Evolutionary conservation across 768 basidiomycete genomes (phyloP), one percentile per base, ranked within the genome.

Genomic region (Russula virescens): DNA sequence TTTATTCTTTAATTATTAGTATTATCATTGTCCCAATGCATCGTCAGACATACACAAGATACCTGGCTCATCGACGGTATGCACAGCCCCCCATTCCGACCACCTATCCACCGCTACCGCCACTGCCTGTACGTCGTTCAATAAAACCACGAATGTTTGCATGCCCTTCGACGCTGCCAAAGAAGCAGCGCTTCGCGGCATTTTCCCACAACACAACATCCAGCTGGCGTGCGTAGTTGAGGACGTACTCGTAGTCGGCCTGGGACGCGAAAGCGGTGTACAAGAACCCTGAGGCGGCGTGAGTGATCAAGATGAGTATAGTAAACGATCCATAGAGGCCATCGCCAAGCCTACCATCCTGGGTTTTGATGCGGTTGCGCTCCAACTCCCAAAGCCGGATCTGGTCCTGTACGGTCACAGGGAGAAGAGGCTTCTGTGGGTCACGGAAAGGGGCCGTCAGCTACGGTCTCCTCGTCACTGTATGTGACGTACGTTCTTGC

Each of bases 341-440:
- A 56, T 8, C 2, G 55, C n/a, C 26, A 16, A 18, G 72, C 76
- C 61, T 71, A 93, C 95, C 93, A 81, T 96, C 91, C 72, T 86
- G 80, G 46, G 90, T 87, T 69, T 90, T 88, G 13, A 98, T 78
- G 57, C 97, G 84, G 72, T 97, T 94, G 74, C 89, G 84, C 77
- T 98, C 97, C 48, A 95, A 80, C 74, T 99, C 95, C 94, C 97
- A 99, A 19, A 99, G 79, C 61, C 96, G 86, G 64, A 99, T 91
- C 75, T 98, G 96, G 75, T 99, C 96, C 71, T 97, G 94, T 0
- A 99, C 96, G 0, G 97, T 98, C 49, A 97, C 94, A 31, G 97
- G 96, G 25, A 99, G 79, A 16, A 98, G 77, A 9, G 95, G 95
- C 71, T 91, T 92, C 91, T 95, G 71, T 64, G 70, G 60, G 47